phyloP scores from a whole-genome alignment of 2,329 filamentous ascomycete genomes.

The Pestalotiopsis sp. region DNA sequence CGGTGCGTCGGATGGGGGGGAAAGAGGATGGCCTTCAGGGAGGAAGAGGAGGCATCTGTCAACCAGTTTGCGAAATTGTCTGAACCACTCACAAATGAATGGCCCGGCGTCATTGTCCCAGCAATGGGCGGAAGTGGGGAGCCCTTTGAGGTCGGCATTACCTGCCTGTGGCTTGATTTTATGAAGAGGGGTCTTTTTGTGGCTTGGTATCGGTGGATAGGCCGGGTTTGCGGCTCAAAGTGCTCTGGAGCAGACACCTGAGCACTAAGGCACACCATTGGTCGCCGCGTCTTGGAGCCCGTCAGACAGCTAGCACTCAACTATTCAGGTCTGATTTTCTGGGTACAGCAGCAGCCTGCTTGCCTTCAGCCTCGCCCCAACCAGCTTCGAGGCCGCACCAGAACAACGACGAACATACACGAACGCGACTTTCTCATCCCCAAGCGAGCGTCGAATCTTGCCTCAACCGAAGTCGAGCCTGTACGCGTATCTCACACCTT shows the following conservation, averaged over 20 bases:
- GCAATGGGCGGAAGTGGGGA: neutral
- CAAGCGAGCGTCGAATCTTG: neutral
- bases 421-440: neutral
- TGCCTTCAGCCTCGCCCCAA: neutral
- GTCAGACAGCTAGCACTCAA: neutral
- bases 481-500: neutral
- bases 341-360: neutral
- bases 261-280: neutral
- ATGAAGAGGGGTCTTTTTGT: constrained; percentile 5
- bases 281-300: neutral
- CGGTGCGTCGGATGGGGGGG: neutral
- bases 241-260: neutral
- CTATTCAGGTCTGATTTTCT: neutral
- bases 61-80: constrained; percentile 5
- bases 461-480: neutral
- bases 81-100: constrained; percentile 5
- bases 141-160: neutral
- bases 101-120: constrained; percentile 6
- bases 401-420: neutral
- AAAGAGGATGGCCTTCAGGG: neutral
- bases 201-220: constrained; percentile 1
- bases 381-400: neutral
- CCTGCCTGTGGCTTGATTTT: neutral
- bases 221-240: neutral
- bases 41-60: neutral